Evolutionary conservation across 1,139 yeast species (phyloP).

Genomic region (Yamadazyma atlantica): DNA sequence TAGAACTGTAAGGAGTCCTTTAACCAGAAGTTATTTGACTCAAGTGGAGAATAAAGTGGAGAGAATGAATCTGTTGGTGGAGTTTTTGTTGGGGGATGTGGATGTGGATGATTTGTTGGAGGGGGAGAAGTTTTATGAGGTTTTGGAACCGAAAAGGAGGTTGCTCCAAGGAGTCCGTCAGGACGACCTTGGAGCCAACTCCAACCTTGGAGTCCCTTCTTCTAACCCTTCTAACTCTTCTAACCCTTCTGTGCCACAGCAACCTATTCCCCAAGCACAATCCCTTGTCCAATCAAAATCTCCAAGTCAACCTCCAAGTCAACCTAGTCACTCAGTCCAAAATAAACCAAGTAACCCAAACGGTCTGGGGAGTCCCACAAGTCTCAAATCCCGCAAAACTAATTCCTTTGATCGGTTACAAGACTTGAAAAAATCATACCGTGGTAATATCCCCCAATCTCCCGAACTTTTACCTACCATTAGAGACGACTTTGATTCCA

Average conservation of each 20-base stretch:
- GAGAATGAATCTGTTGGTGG: slow-evolving; percentile 53
- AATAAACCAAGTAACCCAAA: not conserved
- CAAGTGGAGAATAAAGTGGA: slow-evolving; percentile 67
- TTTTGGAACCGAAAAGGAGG: slow-evolving; percentile 21
- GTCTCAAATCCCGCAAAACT: slow-evolving; percentile 5
- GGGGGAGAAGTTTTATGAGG: slow-evolving; percentile 21
- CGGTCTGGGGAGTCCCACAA: slow-evolving; percentile 7
- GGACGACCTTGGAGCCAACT: no score
- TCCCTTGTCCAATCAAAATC: not conserved
- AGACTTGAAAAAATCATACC: not conserved
- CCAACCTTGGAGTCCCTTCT: no score
- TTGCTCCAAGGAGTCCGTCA: slow-evolving; percentile 1
- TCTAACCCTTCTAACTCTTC: no score
- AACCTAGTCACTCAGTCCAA: slow-evolving; percentile 1
- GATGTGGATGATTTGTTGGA: slow-evolving; percentile 27
- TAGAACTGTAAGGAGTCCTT: slow-evolving; percentile 71
- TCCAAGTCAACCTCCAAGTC: not conserved
- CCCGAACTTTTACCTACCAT: slow-evolving; percentile 8
- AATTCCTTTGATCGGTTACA: not conserved
- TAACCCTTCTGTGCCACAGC: no score
- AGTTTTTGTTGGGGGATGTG: slow-evolving; percentile 32
- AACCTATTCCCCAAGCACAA: not conserved
- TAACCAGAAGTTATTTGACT: slow-evolving; percentile 79
- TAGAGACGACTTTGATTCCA: slow-evolving; percentile 11
- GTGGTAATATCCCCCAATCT: slow-evolving; percentile 6